Conservation (phyloP, 2,329 filamentous ascomycete species). For the Aspergillus neotritici region DNA sequence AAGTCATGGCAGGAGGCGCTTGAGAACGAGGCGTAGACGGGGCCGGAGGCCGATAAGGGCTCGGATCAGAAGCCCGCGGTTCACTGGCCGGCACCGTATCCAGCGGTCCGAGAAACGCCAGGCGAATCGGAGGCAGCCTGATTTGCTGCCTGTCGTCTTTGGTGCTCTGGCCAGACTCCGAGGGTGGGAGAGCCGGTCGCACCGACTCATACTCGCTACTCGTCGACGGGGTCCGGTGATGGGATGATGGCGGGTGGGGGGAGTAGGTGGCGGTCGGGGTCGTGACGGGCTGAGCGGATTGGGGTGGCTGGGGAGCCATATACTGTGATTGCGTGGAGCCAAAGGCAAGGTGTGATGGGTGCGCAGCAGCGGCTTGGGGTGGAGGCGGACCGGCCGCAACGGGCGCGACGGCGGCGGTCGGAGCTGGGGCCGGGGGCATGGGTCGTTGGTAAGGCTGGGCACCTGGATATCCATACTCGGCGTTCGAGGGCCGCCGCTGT, state of each 20-base stretch:
- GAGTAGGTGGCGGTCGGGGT: conserved; percentile 30
- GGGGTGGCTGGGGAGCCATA: conserved; percentile 37
- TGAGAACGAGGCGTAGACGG: conserved; percentile 20
- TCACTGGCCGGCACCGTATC: conserved; percentile 30
- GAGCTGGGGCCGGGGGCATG: conserved; percentile 31
- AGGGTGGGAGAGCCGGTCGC: conserved; percentile 17
- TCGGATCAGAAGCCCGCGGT: conserved; percentile 32
- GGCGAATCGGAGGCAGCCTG: conserved; percentile 23
- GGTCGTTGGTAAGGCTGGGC: conserved; percentile 32
- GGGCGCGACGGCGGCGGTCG: conserved; percentile 34
- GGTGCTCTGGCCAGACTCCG: no score
- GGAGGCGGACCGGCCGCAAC: conserved; percentile 17
- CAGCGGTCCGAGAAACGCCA: conserved; percentile 22
- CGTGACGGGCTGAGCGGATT: conserved; percentile 38
- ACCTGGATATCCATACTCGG: conserved; percentile 37
- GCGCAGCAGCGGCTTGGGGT: conserved; percentile 16
- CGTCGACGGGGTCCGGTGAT: conserved; percentile 29
- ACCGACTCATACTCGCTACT: conserved; percentile 29
- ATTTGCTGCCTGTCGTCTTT: conserved; percentile 10
- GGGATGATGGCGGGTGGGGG: conserved; percentile 31
- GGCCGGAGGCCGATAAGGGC: conserved; percentile 37
- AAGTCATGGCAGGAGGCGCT: conserved; percentile 23
- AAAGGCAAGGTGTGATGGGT: conserved; percentile 40
- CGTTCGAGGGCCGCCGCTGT: conserved; percentile 46
- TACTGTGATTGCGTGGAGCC: conserved; percentile 39